Evolutionary conservation across 2,329 filamentous ascomycete species (phyloP).

Genomic region (Phialocephala sp.): DNA sequence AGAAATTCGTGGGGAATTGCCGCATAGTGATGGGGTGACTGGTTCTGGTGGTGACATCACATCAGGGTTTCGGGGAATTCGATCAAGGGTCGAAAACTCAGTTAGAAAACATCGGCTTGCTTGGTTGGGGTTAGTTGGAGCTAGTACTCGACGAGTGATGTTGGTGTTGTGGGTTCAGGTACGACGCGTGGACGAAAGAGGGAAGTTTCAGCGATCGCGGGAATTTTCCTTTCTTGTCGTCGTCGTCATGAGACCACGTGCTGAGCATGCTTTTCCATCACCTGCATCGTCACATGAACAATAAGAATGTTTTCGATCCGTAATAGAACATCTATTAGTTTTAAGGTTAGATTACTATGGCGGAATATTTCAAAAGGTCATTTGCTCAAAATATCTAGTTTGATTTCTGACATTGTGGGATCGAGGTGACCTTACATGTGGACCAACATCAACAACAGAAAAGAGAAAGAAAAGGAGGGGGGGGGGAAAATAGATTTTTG

Average conservation of each 20-base stretch:
- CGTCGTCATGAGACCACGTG: neutral
- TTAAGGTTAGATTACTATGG: too few relatives aligned
- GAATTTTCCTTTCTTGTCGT: neutral
- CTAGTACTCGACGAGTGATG: neutral
- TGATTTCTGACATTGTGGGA: too few relatives aligned
- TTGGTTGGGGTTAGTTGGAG: neutral
- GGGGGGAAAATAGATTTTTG: too few relatives aligned
- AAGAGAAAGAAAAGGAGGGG: too few relatives aligned
- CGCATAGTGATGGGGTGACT: neutral
- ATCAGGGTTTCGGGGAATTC: neutral
- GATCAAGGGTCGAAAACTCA: neutral
- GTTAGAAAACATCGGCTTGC: neutral
- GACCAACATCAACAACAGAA: too few relatives aligned
- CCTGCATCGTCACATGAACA: neutral
- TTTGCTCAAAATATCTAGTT: too few relatives aligned
- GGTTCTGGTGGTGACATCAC: neutral
- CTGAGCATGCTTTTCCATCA: neutral
- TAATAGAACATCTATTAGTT: too few relatives aligned
- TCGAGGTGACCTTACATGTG: too few relatives aligned
- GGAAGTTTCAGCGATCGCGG: neutral
- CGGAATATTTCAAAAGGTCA: too few relatives aligned
- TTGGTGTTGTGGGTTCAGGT: constrained; percentile 4
- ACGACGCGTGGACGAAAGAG: neutral
- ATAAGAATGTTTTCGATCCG: neutral
- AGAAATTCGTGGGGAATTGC: constrained; percentile 5